phyloP scores from a whole-genome alignment of 768 basidiomycete genomes.

The Lentinula aciculospora region DNA sequence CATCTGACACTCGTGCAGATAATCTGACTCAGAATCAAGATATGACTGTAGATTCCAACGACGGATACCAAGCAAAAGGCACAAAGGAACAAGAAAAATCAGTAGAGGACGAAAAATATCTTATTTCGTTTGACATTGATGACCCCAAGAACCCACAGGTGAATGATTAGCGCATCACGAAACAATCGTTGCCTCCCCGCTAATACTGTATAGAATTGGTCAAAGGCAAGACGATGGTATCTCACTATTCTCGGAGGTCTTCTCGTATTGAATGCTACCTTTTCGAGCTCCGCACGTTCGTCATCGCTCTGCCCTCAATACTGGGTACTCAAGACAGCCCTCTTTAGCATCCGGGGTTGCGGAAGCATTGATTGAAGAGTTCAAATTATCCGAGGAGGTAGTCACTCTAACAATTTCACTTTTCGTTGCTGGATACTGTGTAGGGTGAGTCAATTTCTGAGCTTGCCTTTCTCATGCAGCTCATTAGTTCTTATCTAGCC shows the following conservation, averaged over 20 bases:
- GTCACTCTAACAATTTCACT: slow-evolving; percentile 53
- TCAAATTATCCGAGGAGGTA: slow-evolving; percentile 44
- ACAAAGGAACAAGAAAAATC: neutral
- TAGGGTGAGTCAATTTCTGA: slow-evolving; percentile 30
- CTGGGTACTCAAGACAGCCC: neutral
- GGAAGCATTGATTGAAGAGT: slow-evolving; percentile 35
- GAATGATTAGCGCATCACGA: neutral
- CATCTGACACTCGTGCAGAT: neutral
- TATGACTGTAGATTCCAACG: neutral
- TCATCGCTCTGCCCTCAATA: neutral
- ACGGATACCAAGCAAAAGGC: neutral
- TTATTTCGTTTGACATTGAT: slow-evolving; percentile 28
- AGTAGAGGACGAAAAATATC: slow-evolving; percentile 21
- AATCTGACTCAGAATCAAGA: neutral
- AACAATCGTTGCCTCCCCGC: slow-evolving; percentile 6
- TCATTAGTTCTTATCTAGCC: slow-evolving; percentile 19
- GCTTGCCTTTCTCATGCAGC: neutral
- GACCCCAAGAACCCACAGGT: slow-evolving; percentile 47
- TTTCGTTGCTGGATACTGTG: slow-evolving; percentile 64
- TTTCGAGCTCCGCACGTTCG: slow-evolving; percentile 53
- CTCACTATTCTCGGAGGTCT: slow-evolving; percentile 42
- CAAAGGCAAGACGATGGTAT: slow-evolving; percentile 39
- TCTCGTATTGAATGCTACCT: slow-evolving; percentile 54
- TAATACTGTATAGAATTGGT: slow-evolving; percentile 40
- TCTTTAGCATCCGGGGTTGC: slow-evolving; percentile 40